Evolutionary conservation across 2,329 filamentous ascomycete genomes (phyloP), one percentile per base, ranked within the genome.

Genomic region (Venturia effusa): DNA sequence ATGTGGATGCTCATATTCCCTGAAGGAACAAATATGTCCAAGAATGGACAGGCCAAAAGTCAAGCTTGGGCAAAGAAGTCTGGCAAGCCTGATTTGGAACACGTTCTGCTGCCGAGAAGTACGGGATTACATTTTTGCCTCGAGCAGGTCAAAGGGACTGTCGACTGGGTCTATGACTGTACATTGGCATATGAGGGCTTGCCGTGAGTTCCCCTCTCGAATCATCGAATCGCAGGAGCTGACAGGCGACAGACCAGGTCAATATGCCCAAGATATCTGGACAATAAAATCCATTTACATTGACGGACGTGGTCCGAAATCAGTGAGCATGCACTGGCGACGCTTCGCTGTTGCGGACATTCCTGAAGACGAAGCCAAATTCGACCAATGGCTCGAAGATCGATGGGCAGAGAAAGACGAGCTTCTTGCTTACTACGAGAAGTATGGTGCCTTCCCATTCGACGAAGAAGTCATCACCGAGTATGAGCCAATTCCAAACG

Each of bases 301-400:
- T 68, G 84, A 94, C 73, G 93, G 94, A 54, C 88, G 90, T 0
- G 87, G 92, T 0, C 94, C 94, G 5, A 96, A 92, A 73, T 96
- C 90, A 1, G 92, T 97, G 70, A 97, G 97, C 76, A 91, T 97
- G 79, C 88, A 97, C 78, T 99, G 93, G 92, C 86, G 94, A 62
- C 87, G 92, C 24, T 97, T 96, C 76, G 81, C 83, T 30, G 72
- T 96, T 24, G 82, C 82, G 19, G 87, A 91, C 59, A 93, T 99
- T 32, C 94, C 94, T 0, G 80, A 96, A 4, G 82, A 90, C 59
- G 83, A 88, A 68, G 80, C 83, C 8, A 82, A 88, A 40, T 97
- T 99, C 71, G 88, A 93, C 65, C 70, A 80, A 8, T 99, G 94
- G 94, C 78, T 97, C 30, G 82, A 88, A 57, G 82, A 88, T 45